Conservation (phyloP, 2,329 filamentous ascomycete genomes). For the Juglanconis sp. region DNA sequence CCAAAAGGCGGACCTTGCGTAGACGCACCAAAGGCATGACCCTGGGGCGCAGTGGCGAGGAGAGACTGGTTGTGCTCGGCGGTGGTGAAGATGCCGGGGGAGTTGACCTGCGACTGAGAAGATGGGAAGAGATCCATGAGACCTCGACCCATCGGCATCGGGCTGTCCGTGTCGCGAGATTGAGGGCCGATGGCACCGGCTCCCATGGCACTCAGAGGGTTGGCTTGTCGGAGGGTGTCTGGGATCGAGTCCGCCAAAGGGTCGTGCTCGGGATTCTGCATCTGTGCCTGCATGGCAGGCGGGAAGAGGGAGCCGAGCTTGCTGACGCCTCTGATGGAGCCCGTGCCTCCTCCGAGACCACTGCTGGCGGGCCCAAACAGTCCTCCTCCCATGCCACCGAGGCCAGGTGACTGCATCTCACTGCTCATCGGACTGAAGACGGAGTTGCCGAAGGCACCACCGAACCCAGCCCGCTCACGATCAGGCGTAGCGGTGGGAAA, state of each 20-base stretch:
- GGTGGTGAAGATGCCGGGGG: constrained; percentile 35
- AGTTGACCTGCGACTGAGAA: constrained; percentile 27
- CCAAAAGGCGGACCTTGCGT: constrained; percentile 28
- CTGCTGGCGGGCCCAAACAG: constrained; percentile 65
- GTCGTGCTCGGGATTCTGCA: constrained; percentile 70
- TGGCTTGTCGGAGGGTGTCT: constrained; percentile 55
- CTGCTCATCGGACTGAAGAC: constrained; percentile 69
- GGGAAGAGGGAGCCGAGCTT: constrained; percentile 88
- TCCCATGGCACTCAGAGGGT: constrained; percentile 65
- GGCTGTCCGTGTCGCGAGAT: constrained; percentile 56
- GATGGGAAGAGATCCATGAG: constrained; percentile 55
- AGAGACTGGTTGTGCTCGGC: constrained; percentile 36
- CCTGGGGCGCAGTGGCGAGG: constrained; percentile 29
- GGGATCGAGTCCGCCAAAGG: constrained; percentile 53
- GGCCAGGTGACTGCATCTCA: constrained; percentile 73
- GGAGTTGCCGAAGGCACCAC: constrained; percentile 69
- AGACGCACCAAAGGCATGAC: constrained; percentile 28
- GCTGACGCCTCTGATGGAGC: constrained; percentile 71
- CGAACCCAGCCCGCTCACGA: constrained; percentile 56
- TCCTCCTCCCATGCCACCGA: constrained; percentile 60
- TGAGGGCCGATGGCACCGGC: constrained; percentile 55
- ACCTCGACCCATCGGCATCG: constrained; percentile 49
- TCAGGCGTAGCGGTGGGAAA: constrained; percentile 66
- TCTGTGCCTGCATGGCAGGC: constrained; percentile 83
- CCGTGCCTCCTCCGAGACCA: constrained; percentile 49